These are phyloP conservation scores for Lenwebbia sp. DNA, from an alignment of 345 rosid genomes.

Conservation along the genomic window DNA sequence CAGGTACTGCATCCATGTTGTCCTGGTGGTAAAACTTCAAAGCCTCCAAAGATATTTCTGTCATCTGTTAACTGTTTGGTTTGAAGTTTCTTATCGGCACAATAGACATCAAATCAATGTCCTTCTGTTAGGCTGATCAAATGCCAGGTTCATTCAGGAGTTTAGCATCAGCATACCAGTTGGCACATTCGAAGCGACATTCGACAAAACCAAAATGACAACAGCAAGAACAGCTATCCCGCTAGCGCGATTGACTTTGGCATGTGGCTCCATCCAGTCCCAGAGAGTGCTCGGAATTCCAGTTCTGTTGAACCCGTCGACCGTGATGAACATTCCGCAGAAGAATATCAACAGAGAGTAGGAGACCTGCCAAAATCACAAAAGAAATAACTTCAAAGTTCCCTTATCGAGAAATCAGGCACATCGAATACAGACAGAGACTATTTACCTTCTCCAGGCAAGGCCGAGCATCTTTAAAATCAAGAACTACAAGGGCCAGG, in stretches of 20 bases:
- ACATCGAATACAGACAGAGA: constrained; percentile 9
- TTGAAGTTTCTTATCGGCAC: not conserved
- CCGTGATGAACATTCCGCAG: constrained; percentile 89
- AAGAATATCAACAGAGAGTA: constrained; percentile 77
- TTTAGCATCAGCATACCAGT: constrained; percentile 33
- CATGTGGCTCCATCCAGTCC: constrained; percentile 72
- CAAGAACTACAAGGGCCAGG: constrained; percentile 70
- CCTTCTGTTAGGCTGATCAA: not conserved
- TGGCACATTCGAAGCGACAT: constrained; percentile 83
- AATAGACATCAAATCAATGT: not conserved
- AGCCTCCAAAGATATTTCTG: not conserved
- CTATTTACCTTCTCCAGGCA: constrained; percentile 60
- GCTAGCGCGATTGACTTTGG: constrained; percentile 28
- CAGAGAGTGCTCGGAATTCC: constrained; percentile 73
- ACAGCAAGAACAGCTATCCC: constrained; percentile 53
- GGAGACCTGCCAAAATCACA: constrained; percentile 41
- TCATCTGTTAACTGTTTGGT: not conserved
- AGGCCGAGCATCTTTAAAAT: constrained; percentile 80
- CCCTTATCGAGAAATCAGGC: not conserved
- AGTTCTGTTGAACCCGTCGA: constrained; percentile 76
- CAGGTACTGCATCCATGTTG: not conserved
- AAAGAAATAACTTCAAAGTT: not conserved
- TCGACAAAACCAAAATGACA: constrained; percentile 60
- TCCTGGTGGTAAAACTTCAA: not conserved
- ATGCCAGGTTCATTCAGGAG: not conserved